These are phyloP conservation scores for Erythrophleum ivorense DNA, from an alignment of 331 rosid genomes.

Conservation along the genomic window DNA sequence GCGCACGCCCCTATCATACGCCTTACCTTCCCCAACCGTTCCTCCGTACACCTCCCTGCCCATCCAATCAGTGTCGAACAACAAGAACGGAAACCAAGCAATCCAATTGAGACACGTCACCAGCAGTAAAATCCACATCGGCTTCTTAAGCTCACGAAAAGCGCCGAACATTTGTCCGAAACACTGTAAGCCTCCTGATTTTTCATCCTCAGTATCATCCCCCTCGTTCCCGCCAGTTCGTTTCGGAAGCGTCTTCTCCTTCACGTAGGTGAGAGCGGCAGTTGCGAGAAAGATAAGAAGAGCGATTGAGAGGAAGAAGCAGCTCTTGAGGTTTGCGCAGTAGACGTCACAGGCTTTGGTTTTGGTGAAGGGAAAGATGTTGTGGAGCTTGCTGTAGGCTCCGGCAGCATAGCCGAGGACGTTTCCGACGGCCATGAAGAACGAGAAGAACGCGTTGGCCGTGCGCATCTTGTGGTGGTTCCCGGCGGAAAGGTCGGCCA, in stretches of 20 bases:
- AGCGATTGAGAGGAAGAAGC: slow-evolving; percentile 63
- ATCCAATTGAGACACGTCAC: slow-evolving; percentile 77
- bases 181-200: not conserved
- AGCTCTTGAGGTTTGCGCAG: slow-evolving; percentile 75
- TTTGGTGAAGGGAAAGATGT: slow-evolving; percentile 49
- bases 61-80: slow-evolving; percentile 93
- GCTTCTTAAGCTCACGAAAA: slow-evolving; percentile 47
- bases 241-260: slow-evolving; percentile 22
- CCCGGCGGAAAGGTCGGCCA: slow-evolving; percentile 61
- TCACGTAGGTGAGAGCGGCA: slow-evolving; percentile 37
- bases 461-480: slow-evolving; percentile 50
- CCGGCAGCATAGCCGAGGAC: slow-evolving; percentile 77
- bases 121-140: slow-evolving; percentile 66
- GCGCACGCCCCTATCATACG: slow-evolving; percentile 59
- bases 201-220: not conserved
- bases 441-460: slow-evolving; percentile 54
- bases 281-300: slow-evolving; percentile 34
- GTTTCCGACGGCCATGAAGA: slow-evolving; percentile 84
- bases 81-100: slow-evolving; percentile 78
- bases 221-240: not conserved
- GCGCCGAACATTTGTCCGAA: slow-evolving; percentile 47
- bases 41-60: slow-evolving; percentile 87
- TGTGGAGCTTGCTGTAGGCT: slow-evolving; percentile 45
- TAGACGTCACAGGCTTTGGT: slow-evolving; percentile 65
- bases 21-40: not conserved